Conservation (phyloP, 306 rosid species). For the Geum urbanum region DNA sequence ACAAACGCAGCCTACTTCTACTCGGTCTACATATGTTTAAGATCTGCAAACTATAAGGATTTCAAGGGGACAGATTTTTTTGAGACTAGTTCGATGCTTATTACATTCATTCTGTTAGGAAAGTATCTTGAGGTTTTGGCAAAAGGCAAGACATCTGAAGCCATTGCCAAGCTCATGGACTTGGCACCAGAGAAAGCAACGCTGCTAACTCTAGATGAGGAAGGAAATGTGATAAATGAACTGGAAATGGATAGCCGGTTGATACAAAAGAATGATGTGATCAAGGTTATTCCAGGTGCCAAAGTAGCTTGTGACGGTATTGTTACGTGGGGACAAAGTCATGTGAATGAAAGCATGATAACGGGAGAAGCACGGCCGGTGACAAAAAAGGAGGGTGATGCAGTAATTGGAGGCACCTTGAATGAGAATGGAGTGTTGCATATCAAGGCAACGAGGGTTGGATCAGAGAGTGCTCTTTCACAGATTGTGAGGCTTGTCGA, state of each 20-base stretch:
- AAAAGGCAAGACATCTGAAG: conserved; percentile 75
- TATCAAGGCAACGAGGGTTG: conserved; percentile 72
- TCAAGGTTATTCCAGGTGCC: conserved; percentile 60
- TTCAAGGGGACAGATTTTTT: conserved; percentile 74
- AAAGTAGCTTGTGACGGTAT: conserved; percentile 76
- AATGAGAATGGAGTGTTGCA: conserved; percentile 84
- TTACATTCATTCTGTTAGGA: conserved; percentile 71
- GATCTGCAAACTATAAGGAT: conserved; percentile 47
- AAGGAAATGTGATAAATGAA: conserved; percentile 46
- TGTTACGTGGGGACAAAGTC: conserved; percentile 68
- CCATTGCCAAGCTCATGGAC: conserved; percentile 82
- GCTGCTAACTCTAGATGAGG: conserved; percentile 42
- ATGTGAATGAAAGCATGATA: conserved; percentile 83
- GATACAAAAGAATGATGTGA: conserved; percentile 67
- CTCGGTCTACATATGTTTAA: conserved; percentile 58
- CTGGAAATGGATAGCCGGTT: conserved; percentile 53
- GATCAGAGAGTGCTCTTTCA: conserved; percentile 73
- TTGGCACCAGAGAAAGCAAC: conserved; percentile 68
- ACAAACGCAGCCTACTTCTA: conserved; percentile 89
- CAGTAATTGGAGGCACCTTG: conserved; percentile 77
- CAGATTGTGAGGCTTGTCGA: conserved; percentile 89
- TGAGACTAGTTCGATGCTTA: conserved; percentile 81
- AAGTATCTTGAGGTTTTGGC: conserved; percentile 82
- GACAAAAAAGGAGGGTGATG: conserved; percentile 48
- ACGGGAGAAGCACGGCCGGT: conserved; percentile 75